A percentile compares a stretch with the other conserved stretches of the same genome.
phyloP scores from a whole-genome alignment of 345 rosid species.

The Melaleuca quinquenervia region DNA sequence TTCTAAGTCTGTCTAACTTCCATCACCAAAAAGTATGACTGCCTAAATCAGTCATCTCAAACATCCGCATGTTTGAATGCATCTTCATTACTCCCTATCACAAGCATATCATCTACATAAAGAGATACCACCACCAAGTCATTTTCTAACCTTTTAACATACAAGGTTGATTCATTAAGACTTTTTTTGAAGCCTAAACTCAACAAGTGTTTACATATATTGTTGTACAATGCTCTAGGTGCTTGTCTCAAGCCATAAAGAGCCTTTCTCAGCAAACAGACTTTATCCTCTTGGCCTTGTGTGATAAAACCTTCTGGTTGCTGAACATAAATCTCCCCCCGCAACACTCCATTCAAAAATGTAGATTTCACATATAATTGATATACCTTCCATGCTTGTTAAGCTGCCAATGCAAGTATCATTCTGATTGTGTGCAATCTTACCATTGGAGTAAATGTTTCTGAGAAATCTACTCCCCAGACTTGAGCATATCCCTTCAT shows the following conservation, averaged over 20 bases:
- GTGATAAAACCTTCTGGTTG: too few relatives aligned
- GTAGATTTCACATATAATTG: background rate
- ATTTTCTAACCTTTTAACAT: background rate
- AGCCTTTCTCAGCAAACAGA: too few relatives aligned
- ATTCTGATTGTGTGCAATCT: background rate
- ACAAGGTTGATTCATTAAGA: background rate
- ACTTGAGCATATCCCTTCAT: background rate
- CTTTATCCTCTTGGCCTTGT: too few relatives aligned
- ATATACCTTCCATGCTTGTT: background rate
- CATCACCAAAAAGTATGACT: too few relatives aligned
- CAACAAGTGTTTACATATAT: background rate
- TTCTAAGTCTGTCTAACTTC: too few relatives aligned
- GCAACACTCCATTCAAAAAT: background rate
- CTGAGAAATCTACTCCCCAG: background rate
- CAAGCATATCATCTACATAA: too few relatives aligned
- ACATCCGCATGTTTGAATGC: too few relatives aligned
- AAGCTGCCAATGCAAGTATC: background rate
- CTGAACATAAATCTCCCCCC: background rate
- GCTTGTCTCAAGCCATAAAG: background rate
- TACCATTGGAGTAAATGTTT: background rate
- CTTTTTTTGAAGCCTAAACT: background rate
- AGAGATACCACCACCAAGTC: too few relatives aligned
- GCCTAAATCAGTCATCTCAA: too few relatives aligned
- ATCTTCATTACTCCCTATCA: too few relatives aligned
- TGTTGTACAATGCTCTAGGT: background rate